phyloP scores from a whole-genome alignment of 495 filamentous ascomycete genomes.

The Tuber melanosporum region DNA sequence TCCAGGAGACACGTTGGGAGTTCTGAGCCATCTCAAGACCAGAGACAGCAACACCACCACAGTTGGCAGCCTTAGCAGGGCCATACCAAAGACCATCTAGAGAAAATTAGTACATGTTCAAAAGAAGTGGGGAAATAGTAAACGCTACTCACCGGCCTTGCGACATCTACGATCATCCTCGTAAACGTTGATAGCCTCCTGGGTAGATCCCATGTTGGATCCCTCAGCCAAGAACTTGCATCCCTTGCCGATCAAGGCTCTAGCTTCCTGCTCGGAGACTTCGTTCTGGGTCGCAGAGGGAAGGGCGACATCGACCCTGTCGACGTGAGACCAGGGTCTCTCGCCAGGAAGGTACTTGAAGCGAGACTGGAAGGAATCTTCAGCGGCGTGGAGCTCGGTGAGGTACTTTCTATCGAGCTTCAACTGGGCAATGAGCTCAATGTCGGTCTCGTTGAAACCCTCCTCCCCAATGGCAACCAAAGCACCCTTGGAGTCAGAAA shows the following conservation, averaged over 20 bases:
- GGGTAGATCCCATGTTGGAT: constrained; percentile 97
- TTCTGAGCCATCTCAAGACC: constrained; percentile 99
- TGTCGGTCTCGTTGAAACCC: constrained; percentile 68
- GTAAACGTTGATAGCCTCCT: constrained; percentile 89
- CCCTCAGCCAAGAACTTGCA: constrained; percentile 88
- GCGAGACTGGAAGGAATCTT: constrained; percentile 52
- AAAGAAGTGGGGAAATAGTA: background rate
- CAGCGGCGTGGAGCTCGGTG: constrained; percentile 49
- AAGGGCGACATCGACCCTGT: constrained; percentile 81
- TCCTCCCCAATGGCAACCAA: constrained; percentile 62
- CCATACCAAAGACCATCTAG: constrained; percentile 79
- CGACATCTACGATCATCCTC: constrained; percentile 67
- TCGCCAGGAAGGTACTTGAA: constrained; percentile 85
- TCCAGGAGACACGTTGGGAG: constrained; percentile 76
- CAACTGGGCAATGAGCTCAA: constrained; percentile 67
- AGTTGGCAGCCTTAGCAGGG: constrained; percentile 94
- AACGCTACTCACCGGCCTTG: constrained; percentile 45
- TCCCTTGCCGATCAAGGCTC: constrained; percentile 68
- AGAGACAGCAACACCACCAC: constrained; percentile 93
- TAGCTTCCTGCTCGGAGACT: constrained; percentile 80
- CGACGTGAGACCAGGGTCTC: constrained; percentile 84
- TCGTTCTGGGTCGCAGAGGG: constrained; percentile 97
- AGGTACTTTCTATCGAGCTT: constrained; percentile 85
- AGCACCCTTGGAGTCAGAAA: constrained; percentile 85
- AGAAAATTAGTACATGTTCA: background rate